Conservation (phyloP, 164 flowering plant species). For the Tinospora cordifolia region DNA sequence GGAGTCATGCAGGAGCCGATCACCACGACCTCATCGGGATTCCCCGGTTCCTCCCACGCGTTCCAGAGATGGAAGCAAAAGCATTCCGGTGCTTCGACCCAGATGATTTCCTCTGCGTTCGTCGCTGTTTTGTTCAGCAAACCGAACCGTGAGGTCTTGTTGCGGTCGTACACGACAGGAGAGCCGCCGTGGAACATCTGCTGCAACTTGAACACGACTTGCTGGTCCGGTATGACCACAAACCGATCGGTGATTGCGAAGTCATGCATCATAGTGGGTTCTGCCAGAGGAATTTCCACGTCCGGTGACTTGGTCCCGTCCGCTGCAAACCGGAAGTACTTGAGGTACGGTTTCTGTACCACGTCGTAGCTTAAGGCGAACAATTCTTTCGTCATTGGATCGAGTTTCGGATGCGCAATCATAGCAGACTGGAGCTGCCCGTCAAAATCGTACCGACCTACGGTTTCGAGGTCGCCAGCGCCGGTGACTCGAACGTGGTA, state of each 20-base stretch:
- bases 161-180: constrained; percentile 63
- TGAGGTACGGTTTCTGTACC: constrained; percentile 65
- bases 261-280: constrained; percentile 92
- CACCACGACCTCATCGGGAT: constrained; percentile 60
- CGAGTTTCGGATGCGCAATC: constrained; percentile 97
- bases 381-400: constrained; percentile 63
- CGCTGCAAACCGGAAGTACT: constrained; percentile 56
- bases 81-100: constrained; percentile 67
- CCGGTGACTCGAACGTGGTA: constrained; percentile 51
- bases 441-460: constrained; percentile 59
- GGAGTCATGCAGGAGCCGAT: constrained; percentile 95
- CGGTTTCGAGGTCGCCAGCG: constrained; percentile 60
- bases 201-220: constrained; percentile 71
- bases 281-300: constrained; percentile 54
- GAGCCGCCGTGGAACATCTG: constrained; percentile 79
- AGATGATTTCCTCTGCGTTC: constrained; percentile 30
- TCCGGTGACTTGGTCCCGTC: constrained; percentile 62
- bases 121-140: constrained; percentile 43
- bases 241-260: constrained; percentile 76
- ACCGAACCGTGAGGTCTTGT: constrained; percentile 67
- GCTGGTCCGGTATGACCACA: constrained; percentile 80
- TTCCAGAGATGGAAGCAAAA: constrained; percentile 96
- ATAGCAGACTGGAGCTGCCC: constrained; percentile 54
- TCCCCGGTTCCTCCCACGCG: constrained; percentile 83
- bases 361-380: constrained; percentile 81